A percentile compares a stretch with the other conserved stretches of the same genome.
phyloP scores from a whole-genome alignment of 2,329 filamentous ascomycete genomes.

The Endothia cerciana region DNA sequence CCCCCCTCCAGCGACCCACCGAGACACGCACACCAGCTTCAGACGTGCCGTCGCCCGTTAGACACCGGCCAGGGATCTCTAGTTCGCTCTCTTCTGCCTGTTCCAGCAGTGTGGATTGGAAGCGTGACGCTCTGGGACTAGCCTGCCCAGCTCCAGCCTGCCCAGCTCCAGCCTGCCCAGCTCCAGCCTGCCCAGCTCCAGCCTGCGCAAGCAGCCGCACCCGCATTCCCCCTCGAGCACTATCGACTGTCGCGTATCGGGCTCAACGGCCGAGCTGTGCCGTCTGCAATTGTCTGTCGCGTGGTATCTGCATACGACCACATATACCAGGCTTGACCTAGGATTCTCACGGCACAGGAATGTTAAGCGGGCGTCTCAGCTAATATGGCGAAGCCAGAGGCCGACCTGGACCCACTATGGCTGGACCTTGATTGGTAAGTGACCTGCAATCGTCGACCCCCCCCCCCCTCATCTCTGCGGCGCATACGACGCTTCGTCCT shows the following conservation, averaged over 20 bases:
- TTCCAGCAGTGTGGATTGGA: neutral
- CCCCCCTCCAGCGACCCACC: neutral
- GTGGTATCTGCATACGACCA: constrained; percentile 8
- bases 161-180: constrained; percentile 3
- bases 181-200: constrained; percentile 1
- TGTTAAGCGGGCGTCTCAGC: constrained; percentile 9
- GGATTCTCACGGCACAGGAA: constrained; percentile 8
- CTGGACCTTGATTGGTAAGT: constrained; percentile 76
- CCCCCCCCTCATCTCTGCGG: neutral
- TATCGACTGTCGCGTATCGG: neutral
- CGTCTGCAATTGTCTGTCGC: constrained; percentile 6
- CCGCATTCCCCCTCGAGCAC: neutral
- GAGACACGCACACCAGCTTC: neutral
- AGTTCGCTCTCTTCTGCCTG: neutral
- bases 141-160: constrained; percentile 1
- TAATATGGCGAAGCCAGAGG: constrained; percentile 47
- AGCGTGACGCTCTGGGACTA: neutral
- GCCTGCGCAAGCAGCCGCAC: neutral
- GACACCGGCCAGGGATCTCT: neutral
- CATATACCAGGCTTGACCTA: neutral
- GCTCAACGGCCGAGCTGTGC: constrained; percentile 1
- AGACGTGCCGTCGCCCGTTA: neutral
- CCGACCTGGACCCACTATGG: constrained; percentile 67
- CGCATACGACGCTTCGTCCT: neutral
- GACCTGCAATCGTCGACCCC: constrained; percentile 12